A percentile compares a stretch with the other conserved stretches of the same genome.
These are phyloP conservation scores for Myrica gale DNA, from an alignment of 306 rosid genomes.

Conservation along the genomic window DNA sequence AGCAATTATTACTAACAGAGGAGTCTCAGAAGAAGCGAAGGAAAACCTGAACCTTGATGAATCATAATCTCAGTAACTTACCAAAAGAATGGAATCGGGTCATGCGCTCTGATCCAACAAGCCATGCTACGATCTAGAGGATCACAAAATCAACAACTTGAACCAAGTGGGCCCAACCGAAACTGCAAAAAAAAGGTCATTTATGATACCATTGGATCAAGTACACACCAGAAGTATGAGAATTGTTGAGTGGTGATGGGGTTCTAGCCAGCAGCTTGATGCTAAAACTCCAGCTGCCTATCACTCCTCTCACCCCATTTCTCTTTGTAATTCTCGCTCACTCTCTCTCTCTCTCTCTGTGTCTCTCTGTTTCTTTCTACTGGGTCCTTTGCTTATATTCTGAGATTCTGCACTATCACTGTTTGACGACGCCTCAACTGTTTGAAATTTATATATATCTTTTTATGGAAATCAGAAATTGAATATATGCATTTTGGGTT, in stretches of 20 bases:
- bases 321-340: constrained; percentile 25
- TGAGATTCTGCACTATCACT: constrained; percentile 42
- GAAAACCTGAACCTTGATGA: constrained; percentile 23
- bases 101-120: constrained; percentile 26
- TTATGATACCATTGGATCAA: constrained; percentile 36
- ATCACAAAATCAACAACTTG: constrained; percentile 24
- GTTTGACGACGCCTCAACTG: constrained; percentile 44
- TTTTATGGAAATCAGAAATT: background rate
- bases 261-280: constrained; percentile 37
- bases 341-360: constrained; percentile 13
- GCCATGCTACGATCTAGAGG: constrained; percentile 22
- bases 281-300: constrained; percentile 39
- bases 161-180: constrained; percentile 37
- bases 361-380: constrained; percentile 31
- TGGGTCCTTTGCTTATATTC: constrained; percentile 39
- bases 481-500: background rate
- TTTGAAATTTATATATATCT: background rate
- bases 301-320: constrained; percentile 50
- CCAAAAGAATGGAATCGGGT: constrained; percentile 31
- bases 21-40: constrained; percentile 20
- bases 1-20: constrained; percentile 27
- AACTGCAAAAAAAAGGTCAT: constrained; percentile 32
- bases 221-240: constrained; percentile 27
- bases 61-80: constrained; percentile 38
- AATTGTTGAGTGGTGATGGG: constrained; percentile 31